Evolutionary conservation across 2,329 filamentous ascomycete species (phyloP), one percentile per base, ranked within the genome.

Genomic region (Parastagonospora avenae): DNA sequence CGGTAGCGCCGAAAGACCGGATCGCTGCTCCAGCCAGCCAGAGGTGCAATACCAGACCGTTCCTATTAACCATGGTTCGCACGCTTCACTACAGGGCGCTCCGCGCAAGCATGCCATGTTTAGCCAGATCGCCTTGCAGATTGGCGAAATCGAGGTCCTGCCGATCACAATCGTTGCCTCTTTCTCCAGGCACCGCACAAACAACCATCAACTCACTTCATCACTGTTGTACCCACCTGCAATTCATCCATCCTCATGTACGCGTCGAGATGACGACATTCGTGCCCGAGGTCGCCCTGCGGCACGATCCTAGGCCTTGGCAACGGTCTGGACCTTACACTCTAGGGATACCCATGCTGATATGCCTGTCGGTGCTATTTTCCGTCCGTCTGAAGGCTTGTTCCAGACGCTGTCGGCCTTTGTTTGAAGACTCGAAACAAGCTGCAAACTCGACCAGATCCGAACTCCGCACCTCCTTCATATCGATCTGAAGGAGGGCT

Each of bases 241-340:
- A 24, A 24, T 5, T 5, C n/a, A n/a, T n/a, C 5, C 19, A 24
- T 24, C 19, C 19, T n/a, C 32, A n/a, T n/a, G 12, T 35, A 35
- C 8, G 32, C n/a, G 9, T n/a, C 27, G 8, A 16, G 35, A 62
- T 65, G 60, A 62, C 57, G 61, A 61, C 59, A 61, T 52, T 38
- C 30, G 36, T 37, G 36, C 36, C 46, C 40, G 44, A 37, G 36
- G 44, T 14, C 35, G 24, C 15, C 54, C 40, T 53, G 30, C 42
- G 46, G 48, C 42, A 46, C 40, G 42, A 51, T 50, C 45, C 54
- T 59, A 48, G 35, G 46, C 33, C 63, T 66, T 64, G 63, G 63
- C 63, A 66, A 66, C 62, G 63, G 63, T 60, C 57, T 60, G 54
- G 58, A 52, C 53, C 55, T 33, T 31, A 15, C 36, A 24, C 44